Percentiles rank a stretch among this genome's conserved stretches.
Evolutionary conservation across 352 stramenopile species (phyloP).

Genomic region (Globisporangium viniferum): DNA sequence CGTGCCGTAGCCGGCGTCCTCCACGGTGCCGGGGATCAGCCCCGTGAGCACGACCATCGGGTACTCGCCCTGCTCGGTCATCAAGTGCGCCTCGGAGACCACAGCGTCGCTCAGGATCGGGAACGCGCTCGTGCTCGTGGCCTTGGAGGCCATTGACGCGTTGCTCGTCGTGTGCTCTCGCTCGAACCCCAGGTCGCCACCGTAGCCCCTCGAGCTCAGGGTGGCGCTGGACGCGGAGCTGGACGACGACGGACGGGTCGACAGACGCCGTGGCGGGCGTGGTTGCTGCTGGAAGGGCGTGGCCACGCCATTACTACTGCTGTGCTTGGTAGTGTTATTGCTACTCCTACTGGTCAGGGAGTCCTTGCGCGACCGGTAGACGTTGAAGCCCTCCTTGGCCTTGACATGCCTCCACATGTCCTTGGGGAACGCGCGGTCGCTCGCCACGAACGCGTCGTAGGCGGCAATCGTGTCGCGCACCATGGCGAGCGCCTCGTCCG

Average conservation of each 20-base stretch:
- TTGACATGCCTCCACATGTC: slow-evolving; percentile 17
- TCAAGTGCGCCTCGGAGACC: background rate
- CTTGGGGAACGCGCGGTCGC: slow-evolving; percentile 5
- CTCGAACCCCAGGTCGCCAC: background rate
- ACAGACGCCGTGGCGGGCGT: background rate
- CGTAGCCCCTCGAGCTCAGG: background rate
- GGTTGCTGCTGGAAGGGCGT: background rate
- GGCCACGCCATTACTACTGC: background rate
- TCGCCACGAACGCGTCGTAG: slow-evolving; percentile 7
- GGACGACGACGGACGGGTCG: background rate
- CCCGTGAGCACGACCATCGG: background rate
- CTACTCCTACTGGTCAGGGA: background rate
- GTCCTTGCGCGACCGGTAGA: slow-evolving; percentile 3
- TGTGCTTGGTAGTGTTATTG: background rate
- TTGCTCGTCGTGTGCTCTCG: background rate
- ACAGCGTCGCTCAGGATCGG: slow-evolving; percentile 4
- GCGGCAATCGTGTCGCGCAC: slow-evolving; percentile 11
- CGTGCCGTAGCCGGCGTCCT: slow-evolving; percentile 22
- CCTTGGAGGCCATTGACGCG: background rate
- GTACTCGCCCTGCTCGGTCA: background rate
- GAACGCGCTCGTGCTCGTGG: background rate
- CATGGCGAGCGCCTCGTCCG: background rate
- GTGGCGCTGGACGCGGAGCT: background rate
- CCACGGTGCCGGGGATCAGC: background rate
- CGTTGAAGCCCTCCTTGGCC: slow-evolving; percentile 1